A percentile compares a stretch with the other conserved stretches of the same genome.
These are phyloP conservation scores for Scutellaria barbata DNA, from an alignment of 257 asterid species.

Conservation along the genomic window DNA sequence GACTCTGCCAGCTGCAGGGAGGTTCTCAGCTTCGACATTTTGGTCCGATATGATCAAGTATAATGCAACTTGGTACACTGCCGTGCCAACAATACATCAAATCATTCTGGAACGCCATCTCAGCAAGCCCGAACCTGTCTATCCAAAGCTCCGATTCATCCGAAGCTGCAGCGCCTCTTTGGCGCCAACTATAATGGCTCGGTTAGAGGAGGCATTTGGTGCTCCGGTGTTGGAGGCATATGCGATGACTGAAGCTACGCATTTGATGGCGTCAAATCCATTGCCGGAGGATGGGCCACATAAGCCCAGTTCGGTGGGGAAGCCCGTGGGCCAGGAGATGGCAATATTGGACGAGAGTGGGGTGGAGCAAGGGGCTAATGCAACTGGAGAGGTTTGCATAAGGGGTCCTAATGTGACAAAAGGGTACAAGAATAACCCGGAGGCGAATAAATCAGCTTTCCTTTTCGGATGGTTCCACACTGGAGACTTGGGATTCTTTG, in stretches of 20 bases:
- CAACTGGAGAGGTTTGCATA: constrained; percentile 83
- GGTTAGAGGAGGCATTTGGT: constrained; percentile 83
- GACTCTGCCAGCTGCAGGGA: constrained; percentile 85
- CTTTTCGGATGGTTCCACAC: constrained; percentile 91
- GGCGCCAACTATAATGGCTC: constrained; percentile 80
- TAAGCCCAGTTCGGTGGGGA: constrained; percentile 82
- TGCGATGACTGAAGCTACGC: constrained; percentile 95
- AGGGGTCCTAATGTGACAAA: constrained; percentile 84
- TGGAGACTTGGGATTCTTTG: constrained; percentile 78
- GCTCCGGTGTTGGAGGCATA: constrained; percentile 93
- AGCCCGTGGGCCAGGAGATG: constrained; percentile 95
- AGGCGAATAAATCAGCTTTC: constrained; percentile 81
- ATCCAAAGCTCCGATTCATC: constrained; percentile 90
- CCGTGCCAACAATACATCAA: constrained; percentile 96
- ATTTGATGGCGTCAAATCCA: constrained; percentile 89
- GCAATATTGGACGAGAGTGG: constrained; percentile 76
- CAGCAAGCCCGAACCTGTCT: constrained; percentile 60
- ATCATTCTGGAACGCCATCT: constrained; percentile 84
- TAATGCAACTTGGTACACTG: constrained; percentile 94
- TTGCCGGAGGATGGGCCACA: constrained; percentile 82
- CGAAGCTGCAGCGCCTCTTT: constrained; percentile 97
- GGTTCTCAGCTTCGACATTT: constrained; percentile 93
- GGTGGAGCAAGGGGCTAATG: constrained; percentile 54
- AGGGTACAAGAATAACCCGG: constrained; percentile 86
- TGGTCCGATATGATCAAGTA: constrained; percentile 86